Base-by-base conservation (phyloP, 2,329 filamentous ascomycete species). In the Hymenoscyphus fructigenus region DNA sequence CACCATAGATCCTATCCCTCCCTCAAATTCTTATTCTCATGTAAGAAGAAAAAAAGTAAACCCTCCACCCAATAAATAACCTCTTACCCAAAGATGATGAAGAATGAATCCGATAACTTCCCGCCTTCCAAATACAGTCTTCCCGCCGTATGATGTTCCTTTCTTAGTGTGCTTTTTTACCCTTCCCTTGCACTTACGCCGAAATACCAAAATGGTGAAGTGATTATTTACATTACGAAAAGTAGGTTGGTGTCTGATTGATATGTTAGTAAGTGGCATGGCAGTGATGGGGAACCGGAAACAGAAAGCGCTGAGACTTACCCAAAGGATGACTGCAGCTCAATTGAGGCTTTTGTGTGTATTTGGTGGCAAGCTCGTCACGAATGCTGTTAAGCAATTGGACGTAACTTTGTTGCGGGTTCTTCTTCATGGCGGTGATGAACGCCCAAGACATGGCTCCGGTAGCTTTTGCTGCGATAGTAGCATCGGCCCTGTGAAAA, bases 371-470 rank as follows among this genome's bases (percentile, higher is more conserved):
- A 65, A 99, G 83, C 75, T 97, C 89, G 64, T 97, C 93, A 65
- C 95, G 91, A 74, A 99, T 93, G 78, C 89, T 97, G 83, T 97
- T 98, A 71, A 99, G 85, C 65, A 99, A 82, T 82, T 97, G 89
- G 60, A 98, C 91, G 75, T 99, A 99, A 80, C 91, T 97, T 82
- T 98, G 95, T 76, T 96, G 90, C 0, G 92, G 92, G 75, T 96
- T 96, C 81, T 93, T 92, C 83, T 91, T 93, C 74, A 98, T 84
- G 23, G 93, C 90, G 1, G 85, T 88, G 77, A 99, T 95, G 78
- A 99, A 99, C 1, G 95, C 95, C 88, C 91, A 97, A 3, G 93
- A 97, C 95, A 99, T 98, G 78, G 95, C 95, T 63, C 95, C 95
- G 0, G 95, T 99, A 38, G 95, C 94, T 79, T 97, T 85, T 64